Evolutionary conservation across 192 early-diverging fungal genomes (phyloP).

Genomic region (Coemansia sp.): DNA sequence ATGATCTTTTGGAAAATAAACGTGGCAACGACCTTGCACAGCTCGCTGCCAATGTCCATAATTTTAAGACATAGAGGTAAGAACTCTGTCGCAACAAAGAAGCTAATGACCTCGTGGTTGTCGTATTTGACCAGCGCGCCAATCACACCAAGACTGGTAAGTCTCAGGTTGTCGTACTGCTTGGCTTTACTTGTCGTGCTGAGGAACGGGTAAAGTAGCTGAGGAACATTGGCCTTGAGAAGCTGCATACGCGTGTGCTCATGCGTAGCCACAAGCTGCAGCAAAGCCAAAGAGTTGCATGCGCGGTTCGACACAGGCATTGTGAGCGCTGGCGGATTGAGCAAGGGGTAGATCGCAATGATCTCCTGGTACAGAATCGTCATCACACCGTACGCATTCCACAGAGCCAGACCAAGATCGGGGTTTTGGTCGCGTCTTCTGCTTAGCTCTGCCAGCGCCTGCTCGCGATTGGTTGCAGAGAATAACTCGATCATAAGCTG

Average conservation of each 20-base stretch:
- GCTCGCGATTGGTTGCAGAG: slow-evolving; percentile 76
- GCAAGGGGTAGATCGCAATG: slow-evolving; percentile 88
- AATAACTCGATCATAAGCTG: slow-evolving; percentile 82
- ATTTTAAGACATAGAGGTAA: slow-evolving; percentile 97
- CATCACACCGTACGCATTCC: slow-evolving; percentile 98
- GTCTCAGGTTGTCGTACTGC: slow-evolving; percentile 93
- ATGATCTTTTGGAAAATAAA: slow-evolving; percentile 99
- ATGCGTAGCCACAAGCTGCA: slow-evolving; percentile 96
- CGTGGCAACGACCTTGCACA: slow-evolving; percentile 98
- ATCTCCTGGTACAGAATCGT: slow-evolving; percentile 94
- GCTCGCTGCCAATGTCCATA: slow-evolving; percentile 96
- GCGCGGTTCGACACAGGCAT: slow-evolving; percentile 91
- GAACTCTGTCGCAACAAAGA: slow-evolving; percentile 94
- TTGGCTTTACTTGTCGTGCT: slow-evolving; percentile 94
- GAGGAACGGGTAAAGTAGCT: slow-evolving; percentile 97
- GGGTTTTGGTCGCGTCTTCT: slow-evolving; percentile 95
- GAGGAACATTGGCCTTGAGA: slow-evolving; percentile 84
- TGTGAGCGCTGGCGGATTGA: slow-evolving; percentile 84
- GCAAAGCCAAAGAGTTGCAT: slow-evolving; percentile 91
- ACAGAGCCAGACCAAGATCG: slow-evolving; percentile 93
- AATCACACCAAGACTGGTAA: slow-evolving; percentile 94
- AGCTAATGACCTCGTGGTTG: slow-evolving; percentile 93
- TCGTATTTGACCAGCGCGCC: slow-evolving; percentile 98
- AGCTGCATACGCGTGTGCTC: slow-evolving; percentile 76
- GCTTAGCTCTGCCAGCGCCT: slow-evolving; percentile 88